Base-by-base conservation (phyloP, 768 basidiomycete species). In the Trametes cubensis region DNA sequence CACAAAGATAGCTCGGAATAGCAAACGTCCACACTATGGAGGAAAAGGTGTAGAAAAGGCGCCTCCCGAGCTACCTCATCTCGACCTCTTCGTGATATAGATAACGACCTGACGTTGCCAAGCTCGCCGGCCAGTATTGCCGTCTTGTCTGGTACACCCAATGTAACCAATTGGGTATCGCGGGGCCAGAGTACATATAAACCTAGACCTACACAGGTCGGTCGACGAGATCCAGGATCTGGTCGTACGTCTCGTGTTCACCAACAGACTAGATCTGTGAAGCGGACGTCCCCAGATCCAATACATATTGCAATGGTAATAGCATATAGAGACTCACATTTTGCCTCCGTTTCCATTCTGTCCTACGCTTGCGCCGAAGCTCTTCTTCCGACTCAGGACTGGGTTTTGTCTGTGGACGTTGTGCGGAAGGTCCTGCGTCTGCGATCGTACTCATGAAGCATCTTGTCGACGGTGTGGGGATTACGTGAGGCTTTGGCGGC, bases 311-410 rank as follows among this genome's bases (percentile, higher is more conserved):
- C 23, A 68, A 20, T 23, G 7, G 25, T 10, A 25, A 20, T 1
- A 2, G 21, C 44, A 58, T 38, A 39, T 15, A 47, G 20, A 25
- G 13, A 66, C 87, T 67, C 54, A 90, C 89, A 49, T 80, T 79
- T 73, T 91, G 89, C 64, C 83, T 80, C 58, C 90, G 81, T 72
- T 90, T 92, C 81, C 89, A 90, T 66, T 91, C 89, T 5, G 88
- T 85, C 70, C 81, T 84, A 47, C 84, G 78, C 63, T 80, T 79
- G 25, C 84, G 76, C 30, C 78, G 64, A 45, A 62, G 39, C 15
- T 65, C 70, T 10, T 70, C 71, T 28, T 62, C 53, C 6, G 41
- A 21, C 26, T 18, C 49, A 23, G 52, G 11, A 13, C 15, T 42
- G 0, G 4, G 15, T 28, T 48, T 17, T 8, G 55, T 13, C 4